Conservation (phyloP, 78 protist species). For the Fonticula alba region DNA sequence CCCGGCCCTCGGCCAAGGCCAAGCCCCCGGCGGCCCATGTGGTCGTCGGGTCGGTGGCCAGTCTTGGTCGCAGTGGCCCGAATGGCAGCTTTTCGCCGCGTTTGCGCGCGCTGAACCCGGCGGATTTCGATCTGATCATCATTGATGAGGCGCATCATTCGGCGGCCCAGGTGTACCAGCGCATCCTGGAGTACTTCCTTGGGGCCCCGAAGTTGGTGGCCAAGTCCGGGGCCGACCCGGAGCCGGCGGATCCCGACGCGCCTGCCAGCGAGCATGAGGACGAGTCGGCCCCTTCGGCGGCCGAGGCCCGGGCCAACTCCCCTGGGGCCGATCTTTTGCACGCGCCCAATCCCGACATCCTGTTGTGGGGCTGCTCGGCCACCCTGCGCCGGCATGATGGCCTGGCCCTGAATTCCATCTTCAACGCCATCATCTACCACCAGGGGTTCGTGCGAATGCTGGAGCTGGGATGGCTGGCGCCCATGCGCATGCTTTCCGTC, state of each 20-base stretch:
- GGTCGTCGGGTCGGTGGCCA: not conserved
- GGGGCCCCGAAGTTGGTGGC: no score
- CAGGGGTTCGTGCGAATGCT: not conserved
- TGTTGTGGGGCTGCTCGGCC: conserved; percentile 19
- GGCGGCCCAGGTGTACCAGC: not conserved
- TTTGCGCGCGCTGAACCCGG: not conserved
- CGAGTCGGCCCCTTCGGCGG: no score
- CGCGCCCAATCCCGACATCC: not conserved
- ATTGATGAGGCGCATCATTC: conserved; percentile 24
- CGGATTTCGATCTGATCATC: conserved; percentile 4
- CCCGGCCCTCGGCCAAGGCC: not conserved
- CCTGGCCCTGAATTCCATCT: not conserved
- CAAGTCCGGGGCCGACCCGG: no score
- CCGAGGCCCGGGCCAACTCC: not conserved
- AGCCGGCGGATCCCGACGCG: no score
- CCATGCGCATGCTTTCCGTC: not conserved
- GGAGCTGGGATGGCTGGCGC: not conserved
- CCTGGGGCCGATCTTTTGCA: no score
- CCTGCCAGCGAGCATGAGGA: no score
- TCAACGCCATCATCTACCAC: not conserved
- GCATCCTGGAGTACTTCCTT: not conserved
- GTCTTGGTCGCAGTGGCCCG: not conserved
- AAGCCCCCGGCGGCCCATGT: not conserved
- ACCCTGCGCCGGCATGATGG: conserved; percentile 5
- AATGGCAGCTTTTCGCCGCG: not conserved